phyloP scores from a whole-genome alignment of 2,329 filamentous ascomycete species.

The Fusarium piperis region DNA sequence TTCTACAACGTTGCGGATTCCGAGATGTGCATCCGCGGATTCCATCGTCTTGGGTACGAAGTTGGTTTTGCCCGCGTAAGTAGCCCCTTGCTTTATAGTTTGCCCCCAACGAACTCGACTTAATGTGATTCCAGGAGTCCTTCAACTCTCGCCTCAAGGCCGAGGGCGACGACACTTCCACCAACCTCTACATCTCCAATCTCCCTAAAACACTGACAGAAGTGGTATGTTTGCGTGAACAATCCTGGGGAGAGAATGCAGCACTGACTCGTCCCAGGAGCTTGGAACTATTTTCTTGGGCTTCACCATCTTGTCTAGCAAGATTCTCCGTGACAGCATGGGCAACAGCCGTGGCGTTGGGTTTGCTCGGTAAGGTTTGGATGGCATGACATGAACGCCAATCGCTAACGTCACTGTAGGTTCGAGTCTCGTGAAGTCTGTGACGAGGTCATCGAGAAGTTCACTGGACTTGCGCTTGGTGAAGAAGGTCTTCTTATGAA shows the following conservation, averaged over 20 bases:
- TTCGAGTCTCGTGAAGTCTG: conserved; percentile 92
- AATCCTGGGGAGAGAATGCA: not conserved
- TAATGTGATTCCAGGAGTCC: conserved; percentile 74
- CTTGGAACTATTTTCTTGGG: conserved; percentile 81
- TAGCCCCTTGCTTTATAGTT: conserved; percentile 44
- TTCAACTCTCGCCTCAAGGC: conserved; percentile 99
- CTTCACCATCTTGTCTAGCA: conserved; percentile 88
- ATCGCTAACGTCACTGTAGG: conserved; percentile 57
- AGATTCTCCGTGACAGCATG: conserved; percentile 91
- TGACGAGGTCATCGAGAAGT: conserved; percentile 86
- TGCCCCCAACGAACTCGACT: not conserved
- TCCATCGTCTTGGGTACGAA: conserved; percentile 94
- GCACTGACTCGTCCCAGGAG: conserved; percentile 60
- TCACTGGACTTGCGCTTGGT: conserved; percentile 81
- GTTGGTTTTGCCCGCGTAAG: conserved; percentile 93
- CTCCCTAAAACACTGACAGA: conserved; percentile 92
- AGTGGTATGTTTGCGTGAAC: conserved; percentile 66
- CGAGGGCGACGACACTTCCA: conserved; percentile 87
- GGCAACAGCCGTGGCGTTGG: conserved; percentile 96
- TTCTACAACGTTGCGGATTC: conserved; percentile 89
- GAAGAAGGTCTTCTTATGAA: conserved; percentile 86
- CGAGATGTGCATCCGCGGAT: conserved; percentile 94
- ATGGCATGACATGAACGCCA: not conserved
- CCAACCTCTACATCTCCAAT: conserved; percentile 98
- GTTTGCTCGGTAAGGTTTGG: conserved; percentile 81